Conservation (phyloP, 108 stramenopile species). For the Cyclostephanos invisitatus region DNA sequence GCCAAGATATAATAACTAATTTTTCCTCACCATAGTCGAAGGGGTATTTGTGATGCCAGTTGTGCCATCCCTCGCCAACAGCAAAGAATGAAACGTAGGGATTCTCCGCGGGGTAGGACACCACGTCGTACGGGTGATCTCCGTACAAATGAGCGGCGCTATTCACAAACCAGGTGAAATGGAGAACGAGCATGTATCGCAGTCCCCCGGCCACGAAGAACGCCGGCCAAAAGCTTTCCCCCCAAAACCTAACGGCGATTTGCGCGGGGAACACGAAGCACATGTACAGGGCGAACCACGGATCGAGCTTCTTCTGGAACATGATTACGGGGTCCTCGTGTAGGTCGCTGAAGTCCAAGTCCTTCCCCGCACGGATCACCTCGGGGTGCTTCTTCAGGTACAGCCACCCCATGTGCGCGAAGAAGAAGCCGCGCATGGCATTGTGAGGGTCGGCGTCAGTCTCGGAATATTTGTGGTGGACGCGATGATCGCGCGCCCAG, state of each 20-base stretch:
- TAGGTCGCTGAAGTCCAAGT: conserved; percentile 93
- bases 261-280: conserved; percentile 98
- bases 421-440: conserved; percentile 99
- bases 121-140: conserved; percentile 97
- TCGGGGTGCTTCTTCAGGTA: conserved; percentile 97
- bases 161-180: conserved; percentile 99
- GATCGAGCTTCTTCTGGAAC: conserved; percentile 93
- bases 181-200: conserved; percentile 93
- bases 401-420: conserved; percentile 99
- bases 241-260: conserved; percentile 89
- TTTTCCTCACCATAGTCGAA: conserved; percentile 84
- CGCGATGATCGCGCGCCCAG: conserved; percentile 97
- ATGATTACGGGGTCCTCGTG: conserved; percentile 90
- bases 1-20: not conserved
- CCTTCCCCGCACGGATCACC: conserved; percentile 92
- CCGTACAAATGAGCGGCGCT: conserved; percentile 98
- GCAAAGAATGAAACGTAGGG: conserved; percentile 93
- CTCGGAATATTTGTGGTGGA: conserved; percentile 99
- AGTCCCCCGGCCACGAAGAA: conserved; percentile 97
- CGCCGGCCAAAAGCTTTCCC: conserved; percentile 95
- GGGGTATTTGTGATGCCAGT: conserved; percentile 99
- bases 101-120: conserved; percentile 96
- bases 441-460: conserved; percentile 99
- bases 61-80: conserved; percentile 99
- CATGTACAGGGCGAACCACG: conserved; percentile 98